Evolutionary conservation across 805 yeast species (phyloP).

Genomic region (Metschnikowia gelsemii): DNA sequence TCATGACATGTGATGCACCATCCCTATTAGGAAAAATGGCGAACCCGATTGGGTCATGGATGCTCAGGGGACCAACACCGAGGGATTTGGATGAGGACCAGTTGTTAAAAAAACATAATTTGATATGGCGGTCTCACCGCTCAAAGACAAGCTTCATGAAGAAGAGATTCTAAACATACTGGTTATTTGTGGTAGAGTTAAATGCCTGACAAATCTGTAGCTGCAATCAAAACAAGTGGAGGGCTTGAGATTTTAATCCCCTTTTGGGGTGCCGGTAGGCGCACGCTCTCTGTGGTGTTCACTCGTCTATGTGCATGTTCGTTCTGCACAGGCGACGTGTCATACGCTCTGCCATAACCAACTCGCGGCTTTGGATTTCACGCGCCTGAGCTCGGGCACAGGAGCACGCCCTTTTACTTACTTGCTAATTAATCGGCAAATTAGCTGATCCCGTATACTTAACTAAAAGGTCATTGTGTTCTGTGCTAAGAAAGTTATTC

Average conservation of each 20-base stretch:
- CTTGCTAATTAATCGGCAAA: too few species aligned
- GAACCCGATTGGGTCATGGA: constrained; percentile 23
- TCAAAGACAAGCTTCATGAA: background rate
- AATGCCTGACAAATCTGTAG: constrained; percentile 13
- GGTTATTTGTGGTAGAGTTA: constrained; percentile 2
- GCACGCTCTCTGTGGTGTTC: constrained; percentile 14
- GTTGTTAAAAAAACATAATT: background rate
- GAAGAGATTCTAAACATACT: constrained; percentile 5
- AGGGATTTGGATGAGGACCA: background rate
- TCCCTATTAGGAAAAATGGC: constrained; percentile 24
- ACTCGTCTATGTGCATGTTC: constrained; percentile 5
- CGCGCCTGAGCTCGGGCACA: too few species aligned
- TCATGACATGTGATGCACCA: constrained; percentile 10
- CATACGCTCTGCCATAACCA: constrained; percentile 10
- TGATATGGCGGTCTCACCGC: background rate
- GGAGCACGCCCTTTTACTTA: too few species aligned
- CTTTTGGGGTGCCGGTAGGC: constrained; percentile 21
- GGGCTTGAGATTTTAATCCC: constrained; percentile 22
- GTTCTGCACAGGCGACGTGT: constrained; percentile 9
- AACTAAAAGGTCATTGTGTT: too few species aligned
- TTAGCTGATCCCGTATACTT: too few species aligned
- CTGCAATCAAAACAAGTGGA: constrained; percentile 19
- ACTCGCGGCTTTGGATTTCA: constrained; percentile 4
- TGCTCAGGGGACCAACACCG: constrained; percentile 1
- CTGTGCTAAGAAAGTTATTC: too few species aligned